A percentile compares a stretch with the other conserved stretches of the same genome.
Evolutionary conservation across 805 yeast species (phyloP).

Genomic region (Wickerhamiella lipophila): DNA sequence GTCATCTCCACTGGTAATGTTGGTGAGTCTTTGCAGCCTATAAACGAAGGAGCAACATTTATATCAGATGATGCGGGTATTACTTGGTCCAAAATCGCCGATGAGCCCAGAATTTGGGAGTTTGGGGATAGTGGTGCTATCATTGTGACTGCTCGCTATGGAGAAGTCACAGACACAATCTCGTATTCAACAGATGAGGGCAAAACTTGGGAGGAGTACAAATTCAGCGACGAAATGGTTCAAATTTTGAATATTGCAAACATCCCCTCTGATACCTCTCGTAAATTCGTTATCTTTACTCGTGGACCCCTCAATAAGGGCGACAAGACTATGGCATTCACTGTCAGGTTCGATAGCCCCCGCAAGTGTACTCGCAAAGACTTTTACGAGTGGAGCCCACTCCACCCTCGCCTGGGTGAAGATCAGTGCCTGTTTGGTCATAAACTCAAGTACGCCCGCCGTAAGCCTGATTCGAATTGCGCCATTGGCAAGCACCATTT

Average conservation of each 20-base stretch:
- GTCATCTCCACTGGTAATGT: slow-evolving; percentile 90
- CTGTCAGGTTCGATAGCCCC: slow-evolving; percentile 40
- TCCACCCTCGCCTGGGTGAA: slow-evolving; percentile 36
- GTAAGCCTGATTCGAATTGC: slow-evolving; percentile 50
- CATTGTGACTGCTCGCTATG: slow-evolving; percentile 53
- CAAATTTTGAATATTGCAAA: slow-evolving; percentile 65
- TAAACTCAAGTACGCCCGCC: slow-evolving; percentile 45
- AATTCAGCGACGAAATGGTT: slow-evolving; percentile 47
- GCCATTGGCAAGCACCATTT: slow-evolving; percentile 30
- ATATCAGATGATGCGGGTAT: slow-evolving; percentile 84
- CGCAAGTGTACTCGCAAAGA: slow-evolving; percentile 32
- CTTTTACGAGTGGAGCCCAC: slow-evolving; percentile 52
- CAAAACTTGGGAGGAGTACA: slow-evolving; percentile 51
- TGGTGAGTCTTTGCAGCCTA: slow-evolving; percentile 44
- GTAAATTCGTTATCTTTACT: slow-evolving; percentile 59
- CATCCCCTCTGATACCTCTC: slow-evolving; percentile 81
- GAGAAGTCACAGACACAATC: slow-evolving; percentile 44
- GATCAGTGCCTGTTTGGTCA: slow-evolving; percentile 56
- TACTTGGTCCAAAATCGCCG: slow-evolving; percentile 67
- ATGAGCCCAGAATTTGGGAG: slow-evolving; percentile 82
- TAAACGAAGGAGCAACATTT: slow-evolving; percentile 52
- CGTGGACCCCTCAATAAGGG: slow-evolving; percentile 36
- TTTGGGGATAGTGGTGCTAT: slow-evolving; percentile 91
- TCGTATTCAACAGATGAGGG: slow-evolving; percentile 72
- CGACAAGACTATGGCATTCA: slow-evolving; percentile 35